Conservation (phyloP, 495 filamentous ascomycete genomes). For the Xylaria castorea region DNA sequence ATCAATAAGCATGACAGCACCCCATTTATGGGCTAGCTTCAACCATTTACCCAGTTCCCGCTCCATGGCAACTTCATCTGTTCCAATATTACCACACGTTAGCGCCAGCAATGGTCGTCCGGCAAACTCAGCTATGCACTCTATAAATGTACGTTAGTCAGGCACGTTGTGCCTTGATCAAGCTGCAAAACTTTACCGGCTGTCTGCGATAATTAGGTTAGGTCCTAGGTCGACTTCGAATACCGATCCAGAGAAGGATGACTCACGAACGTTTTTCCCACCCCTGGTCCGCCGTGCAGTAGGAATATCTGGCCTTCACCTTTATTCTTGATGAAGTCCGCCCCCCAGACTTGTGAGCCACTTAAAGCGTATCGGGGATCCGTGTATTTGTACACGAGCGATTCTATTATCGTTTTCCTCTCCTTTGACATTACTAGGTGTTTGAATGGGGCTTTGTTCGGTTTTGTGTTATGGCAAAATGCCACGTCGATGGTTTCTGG, state of each 20-base stretch:
- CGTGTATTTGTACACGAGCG: not conserved
- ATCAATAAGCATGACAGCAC: constrained; percentile 36
- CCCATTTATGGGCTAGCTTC: constrained; percentile 9
- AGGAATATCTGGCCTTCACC: constrained; percentile 58
- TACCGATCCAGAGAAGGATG: no score
- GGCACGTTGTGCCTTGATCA: no score
- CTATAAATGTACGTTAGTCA: no score
- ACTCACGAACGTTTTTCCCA: constrained; percentile 49
- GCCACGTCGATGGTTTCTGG: no score
- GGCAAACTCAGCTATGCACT: constrained; percentile 4
- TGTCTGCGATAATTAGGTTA: not conserved
- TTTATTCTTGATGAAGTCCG: constrained; percentile 53
- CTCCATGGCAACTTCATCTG: not conserved
- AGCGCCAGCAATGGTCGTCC: not conserved
- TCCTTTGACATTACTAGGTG: not conserved
- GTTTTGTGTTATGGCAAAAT: no score
- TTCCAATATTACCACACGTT: constrained; percentile 5
- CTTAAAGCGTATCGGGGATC: not conserved
- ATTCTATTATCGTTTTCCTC: constrained; percentile 4
- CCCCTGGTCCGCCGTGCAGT: constrained; percentile 58
- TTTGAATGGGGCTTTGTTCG: no score
- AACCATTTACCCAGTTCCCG: constrained; percentile 15
- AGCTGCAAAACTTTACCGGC: not conserved
- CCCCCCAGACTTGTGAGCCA: not conserved
- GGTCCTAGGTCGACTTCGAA: not conserved